phyloP scores from a whole-genome alignment of 306 rosid species.

The Sechiopsis laciniata region DNA sequence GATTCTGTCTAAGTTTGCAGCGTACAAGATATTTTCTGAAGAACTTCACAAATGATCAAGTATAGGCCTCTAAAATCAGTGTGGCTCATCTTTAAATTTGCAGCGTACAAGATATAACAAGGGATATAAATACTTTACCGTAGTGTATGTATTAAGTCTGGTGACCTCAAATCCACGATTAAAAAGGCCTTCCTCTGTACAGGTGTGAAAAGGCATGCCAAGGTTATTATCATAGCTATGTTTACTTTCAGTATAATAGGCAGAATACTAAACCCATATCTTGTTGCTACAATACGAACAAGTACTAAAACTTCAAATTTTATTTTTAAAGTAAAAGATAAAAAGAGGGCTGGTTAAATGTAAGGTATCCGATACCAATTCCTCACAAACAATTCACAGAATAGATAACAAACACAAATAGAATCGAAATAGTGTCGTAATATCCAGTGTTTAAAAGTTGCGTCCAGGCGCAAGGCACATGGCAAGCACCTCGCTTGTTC shows the following conservation, averaged over 20 bases:
- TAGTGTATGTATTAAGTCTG: constrained; percentile 85
- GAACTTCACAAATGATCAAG: background rate
- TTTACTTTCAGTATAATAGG: background rate
- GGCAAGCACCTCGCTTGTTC: no score
- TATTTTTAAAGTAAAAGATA: no score
- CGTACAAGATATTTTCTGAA: background rate
- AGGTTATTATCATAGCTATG: constrained; percentile 15
- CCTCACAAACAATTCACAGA: no score
- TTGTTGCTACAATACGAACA: background rate
- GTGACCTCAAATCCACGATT: constrained; percentile 86
- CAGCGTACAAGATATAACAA: background rate
- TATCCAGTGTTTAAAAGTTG: no score
- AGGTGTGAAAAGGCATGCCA: constrained; percentile 13
- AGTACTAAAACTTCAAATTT: background rate
- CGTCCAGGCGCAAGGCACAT: no score
- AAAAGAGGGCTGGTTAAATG: no score
- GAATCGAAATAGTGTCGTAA: no score
- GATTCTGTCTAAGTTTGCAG: background rate
- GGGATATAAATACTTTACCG: constrained; percentile 43
- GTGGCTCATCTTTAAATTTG: background rate
- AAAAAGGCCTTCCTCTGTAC: constrained; percentile 78
- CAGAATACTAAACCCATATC: background rate
- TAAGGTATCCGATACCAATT: no score
- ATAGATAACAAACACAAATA: no score
- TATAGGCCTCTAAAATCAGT: background rate